Base-by-base conservation (phyloP, 176 grass and related monocot species). In the Oryza rufipogon region DNA sequence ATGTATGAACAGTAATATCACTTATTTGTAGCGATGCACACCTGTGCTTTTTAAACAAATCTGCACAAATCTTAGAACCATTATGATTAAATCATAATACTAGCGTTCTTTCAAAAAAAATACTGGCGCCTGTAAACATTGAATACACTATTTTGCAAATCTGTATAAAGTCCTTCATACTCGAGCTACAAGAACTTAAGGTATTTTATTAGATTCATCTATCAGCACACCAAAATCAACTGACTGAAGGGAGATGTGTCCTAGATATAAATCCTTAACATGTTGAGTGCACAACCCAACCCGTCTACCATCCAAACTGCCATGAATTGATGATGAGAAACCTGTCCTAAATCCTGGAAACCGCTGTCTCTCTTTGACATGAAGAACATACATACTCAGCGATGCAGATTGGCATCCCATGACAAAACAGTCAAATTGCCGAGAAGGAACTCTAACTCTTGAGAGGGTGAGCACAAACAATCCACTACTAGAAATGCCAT, bases 321-420 rank as follows among this genome's bases (percentile, higher is more conserved):
- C 80, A 89, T 95, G 80, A 70, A 98, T 93, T n/a, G 89, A 95
- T 78, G 93, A 64, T 38, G 89, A 83, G 86, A 98, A 98, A 82
- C 96, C 93, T 47, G 96, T 93, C 84, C 88, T 95, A 85, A 87
- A 98, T 90, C 89, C 93, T 30, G 96, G 93, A 82, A 98, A 98
- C 75, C 58, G 81, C 7, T 93, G 96, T 77, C 89, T 95, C 85
- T 98, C 96, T 74, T 93, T 98, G 32, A 92, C 87, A 89, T 86
- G 79, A 83, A 98, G 70, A 11, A 64, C 81, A 83, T 98, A 98
- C 82, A 98, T 78, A 85, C 96, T 98, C 19, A 91, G 89, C 41
- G 93, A 98, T 4, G 81, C 81, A 75, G 65, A 81, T 56, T 69
- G 84, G 81, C 95, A 97, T 41, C 96, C 93, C 82, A 90, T 90